phyloP scores from a whole-genome alignment of 2,329 filamentous ascomycete genomes.

The Lasiodiplodia gonubiensis region DNA sequence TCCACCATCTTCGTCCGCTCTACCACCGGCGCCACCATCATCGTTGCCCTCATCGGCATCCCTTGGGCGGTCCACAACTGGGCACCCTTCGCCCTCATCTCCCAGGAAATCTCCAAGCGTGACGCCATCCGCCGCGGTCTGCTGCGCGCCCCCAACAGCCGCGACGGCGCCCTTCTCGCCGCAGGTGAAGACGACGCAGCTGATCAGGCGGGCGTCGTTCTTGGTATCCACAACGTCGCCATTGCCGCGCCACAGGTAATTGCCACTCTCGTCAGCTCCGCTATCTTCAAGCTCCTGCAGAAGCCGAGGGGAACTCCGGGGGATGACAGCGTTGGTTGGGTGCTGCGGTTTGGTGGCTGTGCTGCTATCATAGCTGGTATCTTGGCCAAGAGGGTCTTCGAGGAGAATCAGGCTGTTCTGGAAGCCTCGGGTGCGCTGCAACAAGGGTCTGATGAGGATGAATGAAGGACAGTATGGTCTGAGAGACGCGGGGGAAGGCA shows the following conservation, averaged over 20 bases:
- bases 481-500: not conserved
- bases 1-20: slow-evolving; percentile 78
- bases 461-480: not conserved
- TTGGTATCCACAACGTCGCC: slow-evolving; percentile 95
- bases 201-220: slow-evolving; percentile 85
- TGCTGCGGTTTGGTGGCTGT: slow-evolving; percentile 81
- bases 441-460: not conserved
- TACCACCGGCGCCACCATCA: slow-evolving; percentile 72
- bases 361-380: slow-evolving; percentile 79
- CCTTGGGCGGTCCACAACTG: slow-evolving; percentile 93
- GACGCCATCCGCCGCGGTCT: slow-evolving; percentile 68
- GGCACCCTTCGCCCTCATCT: slow-evolving; percentile 95
- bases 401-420: slow-evolving; percentile 54
- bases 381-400: slow-evolving; percentile 70
- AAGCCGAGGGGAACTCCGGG: slow-evolving; percentile 84
- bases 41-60: slow-evolving; percentile 83
- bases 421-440: slow-evolving; percentile 1
- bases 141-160: slow-evolving; percentile 40
- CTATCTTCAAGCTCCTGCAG: slow-evolving; percentile 84
- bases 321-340: slow-evolving; percentile 85
- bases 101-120: slow-evolving; percentile 84
- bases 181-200: slow-evolving; percentile 60
- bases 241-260: slow-evolving; percentile 91
- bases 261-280: slow-evolving; percentile 81
- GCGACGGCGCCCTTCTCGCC: slow-evolving; percentile 49